phyloP scores from a whole-genome alignment of 306 rosid genomes.

The Pyrus pyrifolia region DNA sequence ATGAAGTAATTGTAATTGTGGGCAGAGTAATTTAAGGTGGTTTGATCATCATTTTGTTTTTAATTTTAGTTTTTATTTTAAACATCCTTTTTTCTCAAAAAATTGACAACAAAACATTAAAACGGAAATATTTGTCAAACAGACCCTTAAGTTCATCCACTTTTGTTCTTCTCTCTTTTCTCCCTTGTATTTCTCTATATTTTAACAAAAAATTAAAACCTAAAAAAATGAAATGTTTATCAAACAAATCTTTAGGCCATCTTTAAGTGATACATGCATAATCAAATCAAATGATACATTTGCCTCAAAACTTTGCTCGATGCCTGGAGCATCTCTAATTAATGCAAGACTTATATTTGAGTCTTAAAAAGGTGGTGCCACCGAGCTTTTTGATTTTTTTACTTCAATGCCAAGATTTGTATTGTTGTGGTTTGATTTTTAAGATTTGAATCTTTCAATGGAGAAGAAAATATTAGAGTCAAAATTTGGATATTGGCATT shows the following conservation, averaged over 20 bases:
- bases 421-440: no score
- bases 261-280: not conserved
- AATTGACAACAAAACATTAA: no score
- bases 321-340: no score
- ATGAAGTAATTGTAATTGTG: not conserved
- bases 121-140: not conserved
- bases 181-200: no score
- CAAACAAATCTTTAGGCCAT: no score
- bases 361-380: not conserved
- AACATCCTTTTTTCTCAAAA: no score
- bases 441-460: not conserved
- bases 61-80: no score
- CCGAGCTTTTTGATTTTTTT: not conserved
- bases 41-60: not conserved
- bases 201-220: no score
- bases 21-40: not conserved
- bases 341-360: not conserved
- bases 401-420: no score
- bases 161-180: no score
- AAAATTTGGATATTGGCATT: not conserved
- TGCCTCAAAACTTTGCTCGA: not conserved
- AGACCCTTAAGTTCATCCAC: not conserved
- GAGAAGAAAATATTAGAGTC: not conserved
- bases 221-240: no score
- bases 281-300: not conserved